Conservation (phyloP, 306 rosid species). For the Rosa multiflora region DNA sequence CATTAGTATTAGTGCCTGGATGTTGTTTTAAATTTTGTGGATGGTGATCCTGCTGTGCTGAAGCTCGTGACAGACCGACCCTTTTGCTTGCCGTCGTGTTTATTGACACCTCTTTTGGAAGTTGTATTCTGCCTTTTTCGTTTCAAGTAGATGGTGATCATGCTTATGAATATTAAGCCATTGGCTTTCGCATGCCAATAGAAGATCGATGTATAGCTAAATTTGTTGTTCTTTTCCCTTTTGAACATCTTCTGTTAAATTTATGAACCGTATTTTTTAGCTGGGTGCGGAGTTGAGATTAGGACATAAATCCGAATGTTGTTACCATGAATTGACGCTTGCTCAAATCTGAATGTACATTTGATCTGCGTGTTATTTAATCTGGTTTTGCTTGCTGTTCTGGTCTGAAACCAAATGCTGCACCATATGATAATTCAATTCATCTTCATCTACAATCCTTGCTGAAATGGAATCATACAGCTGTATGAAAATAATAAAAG, state of each 20-base stretch:
- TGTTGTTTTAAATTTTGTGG: slow-evolving; percentile 37
- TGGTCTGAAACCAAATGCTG: background rate
- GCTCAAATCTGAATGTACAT: background rate
- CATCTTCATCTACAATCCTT: background rate
- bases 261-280: background rate
- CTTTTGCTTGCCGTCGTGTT: slow-evolving; percentile 31
- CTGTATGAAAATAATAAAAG: background rate
- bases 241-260: background rate
- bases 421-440: background rate
- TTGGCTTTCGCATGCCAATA: slow-evolving; percentile 16
- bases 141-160: slow-evolving; percentile 12
- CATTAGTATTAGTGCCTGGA: slow-evolving; percentile 36
- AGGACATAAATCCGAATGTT: background rate
- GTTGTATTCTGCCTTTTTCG: slow-evolving; percentile 20
- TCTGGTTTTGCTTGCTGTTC: too few species aligned
- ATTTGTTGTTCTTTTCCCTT: background rate
- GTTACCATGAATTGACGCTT: background rate
- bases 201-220: slow-evolving; percentile 19
- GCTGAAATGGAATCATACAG: background rate
- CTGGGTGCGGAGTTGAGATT: background rate
- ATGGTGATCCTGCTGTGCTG: slow-evolving; percentile 28
- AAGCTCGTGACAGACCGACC: slow-evolving; percentile 25
- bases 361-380: background rate
- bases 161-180: slow-evolving; percentile 27
- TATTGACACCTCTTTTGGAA: slow-evolving; percentile 26